phyloP scores from a whole-genome alignment of 371 early-diverging fungal species.

The Sporodiniella umbellata region DNA sequence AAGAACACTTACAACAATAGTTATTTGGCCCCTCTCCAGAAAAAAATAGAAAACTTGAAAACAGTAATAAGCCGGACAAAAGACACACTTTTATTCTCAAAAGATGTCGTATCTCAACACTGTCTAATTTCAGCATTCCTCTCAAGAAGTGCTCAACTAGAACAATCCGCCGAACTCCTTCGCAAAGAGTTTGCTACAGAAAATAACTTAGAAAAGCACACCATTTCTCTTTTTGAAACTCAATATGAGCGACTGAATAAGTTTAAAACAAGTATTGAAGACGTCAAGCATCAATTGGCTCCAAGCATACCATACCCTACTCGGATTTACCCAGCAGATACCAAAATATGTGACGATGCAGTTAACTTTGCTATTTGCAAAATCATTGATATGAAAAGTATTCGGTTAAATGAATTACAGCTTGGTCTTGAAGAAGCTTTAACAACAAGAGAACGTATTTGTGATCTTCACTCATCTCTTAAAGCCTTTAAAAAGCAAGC shows the following conservation, averaged over 20 bases:
- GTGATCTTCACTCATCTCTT: slow-evolving; percentile 29
- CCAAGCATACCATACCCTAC: slow-evolving; percentile 32
- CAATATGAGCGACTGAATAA: slow-evolving; percentile 25
- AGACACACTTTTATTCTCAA: slow-evolving; percentile 28
- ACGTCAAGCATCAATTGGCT: slow-evolving; percentile 22
- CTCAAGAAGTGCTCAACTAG: slow-evolving; percentile 29
- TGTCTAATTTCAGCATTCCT: slow-evolving; percentile 35
- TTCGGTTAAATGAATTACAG: slow-evolving; percentile 28
- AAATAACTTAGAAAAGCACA: neutral
- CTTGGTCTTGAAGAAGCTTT: slow-evolving; percentile 26
- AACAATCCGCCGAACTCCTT: slow-evolving; percentile 40
- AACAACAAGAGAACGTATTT: slow-evolving; percentile 37
- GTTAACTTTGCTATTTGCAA: slow-evolving; percentile 36
- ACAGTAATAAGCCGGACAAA: slow-evolving; percentile 8
- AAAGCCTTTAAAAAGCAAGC: slow-evolving; percentile 31
- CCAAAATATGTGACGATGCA: slow-evolving; percentile 32
- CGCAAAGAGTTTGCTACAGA: slow-evolving; percentile 32
- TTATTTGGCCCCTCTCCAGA: slow-evolving; percentile 17
- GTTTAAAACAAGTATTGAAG: slow-evolving; percentile 33
- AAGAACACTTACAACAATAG: slow-evolving; percentile 6
- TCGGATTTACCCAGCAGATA: slow-evolving; percentile 17
- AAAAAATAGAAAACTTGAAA: slow-evolving; percentile 19
- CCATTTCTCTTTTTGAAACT: slow-evolving; percentile 4
- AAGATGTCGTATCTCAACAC: slow-evolving; percentile 37
- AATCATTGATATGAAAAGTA: slow-evolving; percentile 24